Percentiles rank a stretch among this genome's conserved stretches.
These are phyloP conservation scores for Metarhizium brunneum DNA, from an alignment of 2,329 filamentous ascomycete genomes.

Conservation along the genomic window DNA sequence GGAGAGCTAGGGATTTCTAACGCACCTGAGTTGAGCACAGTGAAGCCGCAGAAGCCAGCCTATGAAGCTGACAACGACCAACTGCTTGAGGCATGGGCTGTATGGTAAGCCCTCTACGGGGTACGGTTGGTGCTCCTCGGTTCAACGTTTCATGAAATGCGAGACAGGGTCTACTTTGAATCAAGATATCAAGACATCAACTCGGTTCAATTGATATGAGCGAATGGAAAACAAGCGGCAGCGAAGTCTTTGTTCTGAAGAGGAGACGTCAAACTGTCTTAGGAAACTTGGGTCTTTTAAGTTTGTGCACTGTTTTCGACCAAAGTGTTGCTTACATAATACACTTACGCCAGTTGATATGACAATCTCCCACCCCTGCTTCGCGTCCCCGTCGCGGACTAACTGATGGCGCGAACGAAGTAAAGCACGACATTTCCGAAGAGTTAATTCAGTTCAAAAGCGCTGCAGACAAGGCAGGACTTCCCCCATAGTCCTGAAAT, in stretches of 20 bases:
- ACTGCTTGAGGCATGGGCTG: slow-evolving; percentile 4
- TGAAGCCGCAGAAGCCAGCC: slow-evolving; percentile 43
- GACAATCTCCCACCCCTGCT: no score
- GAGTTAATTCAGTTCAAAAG: background rate
- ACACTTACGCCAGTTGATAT: background rate
- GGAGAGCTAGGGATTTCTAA: background rate
- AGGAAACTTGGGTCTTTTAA: no score
- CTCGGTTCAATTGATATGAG: no score
- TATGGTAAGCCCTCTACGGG: background rate
- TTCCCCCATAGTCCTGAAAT: background rate
- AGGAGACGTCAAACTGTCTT: no score
- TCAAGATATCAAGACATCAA: no score
- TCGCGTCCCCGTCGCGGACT: background rate
- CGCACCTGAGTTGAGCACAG: slow-evolving; percentile 47
- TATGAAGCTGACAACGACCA: slow-evolving; percentile 40
- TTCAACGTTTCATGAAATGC: no score
- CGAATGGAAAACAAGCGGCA: no score
- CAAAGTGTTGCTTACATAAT: background rate
- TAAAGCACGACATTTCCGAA: background rate
- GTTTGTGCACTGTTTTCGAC: background rate
- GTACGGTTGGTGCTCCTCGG: slow-evolving; percentile 11
- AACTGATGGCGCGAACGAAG: background rate
- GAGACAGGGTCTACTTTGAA: no score
- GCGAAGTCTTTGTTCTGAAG: no score
- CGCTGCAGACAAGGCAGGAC: background rate